Percentiles rank a stretch among this genome's conserved stretches.
phyloP scores from a whole-genome alignment of 1,284 basidiomycete genomes.

The Neonothopanus nambi region DNA sequence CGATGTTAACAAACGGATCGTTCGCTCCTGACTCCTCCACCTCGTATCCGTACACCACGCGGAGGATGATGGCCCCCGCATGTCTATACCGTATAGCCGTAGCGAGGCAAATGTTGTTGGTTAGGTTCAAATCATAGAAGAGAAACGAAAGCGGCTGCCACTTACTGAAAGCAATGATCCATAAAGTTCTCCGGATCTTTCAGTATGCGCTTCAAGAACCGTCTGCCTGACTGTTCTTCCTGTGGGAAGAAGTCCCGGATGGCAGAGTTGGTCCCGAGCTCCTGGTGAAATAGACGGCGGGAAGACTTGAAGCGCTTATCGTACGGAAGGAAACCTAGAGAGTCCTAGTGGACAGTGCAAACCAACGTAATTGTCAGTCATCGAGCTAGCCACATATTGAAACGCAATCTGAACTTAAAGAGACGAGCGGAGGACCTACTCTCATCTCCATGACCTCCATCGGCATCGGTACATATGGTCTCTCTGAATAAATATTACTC shows the following conservation, averaged over 20 bases:
- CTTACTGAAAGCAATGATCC: constrained; percentile 22
- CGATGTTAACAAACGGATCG: constrained; percentile 25
- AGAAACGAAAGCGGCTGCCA: too few species aligned
- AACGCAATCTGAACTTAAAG: neutral
- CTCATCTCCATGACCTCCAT: constrained; percentile 14
- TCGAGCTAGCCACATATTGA: too few species aligned
- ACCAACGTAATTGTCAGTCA: too few species aligned
- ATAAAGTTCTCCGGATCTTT: constrained; percentile 19
- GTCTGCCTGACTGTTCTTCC: constrained; percentile 25
- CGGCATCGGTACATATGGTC: constrained; percentile 25
- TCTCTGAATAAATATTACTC: constrained; percentile 24
- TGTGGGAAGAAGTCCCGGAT: constrained; percentile 20
- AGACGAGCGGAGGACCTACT: neutral
- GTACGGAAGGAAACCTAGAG: constrained; percentile 22
- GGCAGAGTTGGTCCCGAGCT: constrained; percentile 27
- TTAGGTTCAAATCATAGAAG: too few species aligned
- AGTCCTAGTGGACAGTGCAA: constrained; percentile 13
- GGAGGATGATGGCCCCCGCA: constrained; percentile 29
- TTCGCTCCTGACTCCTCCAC: constrained; percentile 24
- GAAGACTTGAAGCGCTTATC: constrained; percentile 23
- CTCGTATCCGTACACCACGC: constrained; percentile 33
- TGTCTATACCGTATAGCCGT: constrained; percentile 24
- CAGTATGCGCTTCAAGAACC: constrained; percentile 27
- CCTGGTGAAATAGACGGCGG: constrained; percentile 20
- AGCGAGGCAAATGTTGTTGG: neutral